These are phyloP conservation scores for Desmodesmus armatus DNA, from an alignment of 139 green algal genomes.

Conservation along the genomic window DNA sequence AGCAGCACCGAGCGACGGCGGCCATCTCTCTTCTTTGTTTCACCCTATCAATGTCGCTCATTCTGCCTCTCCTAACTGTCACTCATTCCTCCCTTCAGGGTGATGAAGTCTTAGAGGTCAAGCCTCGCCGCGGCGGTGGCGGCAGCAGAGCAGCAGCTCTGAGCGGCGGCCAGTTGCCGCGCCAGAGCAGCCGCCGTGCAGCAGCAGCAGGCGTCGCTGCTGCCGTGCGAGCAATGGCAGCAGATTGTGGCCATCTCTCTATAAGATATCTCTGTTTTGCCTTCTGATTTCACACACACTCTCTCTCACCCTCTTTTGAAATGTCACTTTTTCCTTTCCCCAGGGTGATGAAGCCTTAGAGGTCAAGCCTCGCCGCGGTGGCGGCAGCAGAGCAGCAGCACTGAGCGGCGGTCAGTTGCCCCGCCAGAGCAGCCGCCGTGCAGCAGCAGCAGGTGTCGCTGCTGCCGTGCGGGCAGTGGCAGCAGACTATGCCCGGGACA, in stretches of 20 bases:
- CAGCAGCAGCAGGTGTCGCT: conserved; percentile 34
- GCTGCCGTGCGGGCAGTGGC: no score
- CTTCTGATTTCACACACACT: no score
- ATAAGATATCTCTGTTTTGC: no score
- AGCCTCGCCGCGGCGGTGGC: conserved; percentile 2
- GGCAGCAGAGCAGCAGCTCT: conserved; percentile 10
- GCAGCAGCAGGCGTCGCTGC: conserved; percentile 34
- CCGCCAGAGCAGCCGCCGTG: conserved; percentile 6
- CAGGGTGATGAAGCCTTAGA: conserved; percentile 35
- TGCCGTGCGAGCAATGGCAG: no score
- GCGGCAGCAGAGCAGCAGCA: conserved; percentile 15
- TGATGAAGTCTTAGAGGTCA: conserved; percentile 34
- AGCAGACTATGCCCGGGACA: no score
- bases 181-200: conserved; percentile 8
- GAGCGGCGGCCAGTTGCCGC: neutral
- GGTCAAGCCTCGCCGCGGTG: conserved; percentile 3
- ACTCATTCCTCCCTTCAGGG: neutral
- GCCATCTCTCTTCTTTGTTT: no score
- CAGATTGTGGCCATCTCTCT: no score
- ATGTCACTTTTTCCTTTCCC: neutral
- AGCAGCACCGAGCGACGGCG: neutral
- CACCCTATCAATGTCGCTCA: no score
- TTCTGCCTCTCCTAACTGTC: neutral
- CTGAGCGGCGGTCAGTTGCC: neutral
- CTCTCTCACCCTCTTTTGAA: no score